Evolutionary conservation across 345 rosid species (phyloP).

Genomic region (Moringa oleifera): DNA sequence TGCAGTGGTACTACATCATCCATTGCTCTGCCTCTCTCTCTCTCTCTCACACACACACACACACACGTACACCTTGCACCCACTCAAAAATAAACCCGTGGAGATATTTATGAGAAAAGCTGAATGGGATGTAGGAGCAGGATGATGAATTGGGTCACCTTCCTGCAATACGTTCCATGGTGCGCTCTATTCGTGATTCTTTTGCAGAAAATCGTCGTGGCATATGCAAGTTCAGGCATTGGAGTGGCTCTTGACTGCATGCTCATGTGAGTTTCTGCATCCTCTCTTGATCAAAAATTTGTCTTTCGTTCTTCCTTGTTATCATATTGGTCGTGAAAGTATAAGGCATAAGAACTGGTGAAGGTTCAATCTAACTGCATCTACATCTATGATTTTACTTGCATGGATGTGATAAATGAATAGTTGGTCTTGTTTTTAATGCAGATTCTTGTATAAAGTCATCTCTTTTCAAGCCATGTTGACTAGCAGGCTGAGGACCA

Average conservation of each 20-base stretch:
- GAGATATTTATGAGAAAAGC: conserved; percentile 6
- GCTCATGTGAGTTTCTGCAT: conserved; percentile 13
- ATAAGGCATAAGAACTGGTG: too few species aligned
- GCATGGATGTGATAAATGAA: background rate
- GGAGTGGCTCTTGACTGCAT: conserved; percentile 38
- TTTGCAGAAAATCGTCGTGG: conserved; percentile 73
- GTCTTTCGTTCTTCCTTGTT: background rate
- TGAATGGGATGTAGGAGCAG: conserved; percentile 38
- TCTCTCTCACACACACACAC: background rate
- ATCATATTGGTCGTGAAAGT: background rate
- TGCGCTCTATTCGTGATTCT: conserved; percentile 73
- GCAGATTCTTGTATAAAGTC: conserved; percentile 4
- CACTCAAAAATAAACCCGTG: background rate
- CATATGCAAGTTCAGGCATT: conserved; percentile 74
- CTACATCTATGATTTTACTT: background rate
- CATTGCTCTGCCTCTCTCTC: conserved; percentile 1
- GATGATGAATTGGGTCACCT: conserved; percentile 40
- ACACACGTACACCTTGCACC: too few species aligned
- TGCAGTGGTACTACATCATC: conserved; percentile 49
- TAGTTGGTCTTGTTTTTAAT: background rate
- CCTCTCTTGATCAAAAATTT: background rate
- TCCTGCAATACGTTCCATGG: conserved; percentile 55
- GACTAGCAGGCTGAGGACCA: background rate
- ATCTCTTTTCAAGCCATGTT: background rate
- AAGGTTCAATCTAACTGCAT: background rate